A percentile compares a stretch with the other conserved stretches of the same genome.
Evolutionary conservation across 2,329 filamentous ascomycete genomes (phyloP).

Genomic region (Trichoderma sp.): DNA sequence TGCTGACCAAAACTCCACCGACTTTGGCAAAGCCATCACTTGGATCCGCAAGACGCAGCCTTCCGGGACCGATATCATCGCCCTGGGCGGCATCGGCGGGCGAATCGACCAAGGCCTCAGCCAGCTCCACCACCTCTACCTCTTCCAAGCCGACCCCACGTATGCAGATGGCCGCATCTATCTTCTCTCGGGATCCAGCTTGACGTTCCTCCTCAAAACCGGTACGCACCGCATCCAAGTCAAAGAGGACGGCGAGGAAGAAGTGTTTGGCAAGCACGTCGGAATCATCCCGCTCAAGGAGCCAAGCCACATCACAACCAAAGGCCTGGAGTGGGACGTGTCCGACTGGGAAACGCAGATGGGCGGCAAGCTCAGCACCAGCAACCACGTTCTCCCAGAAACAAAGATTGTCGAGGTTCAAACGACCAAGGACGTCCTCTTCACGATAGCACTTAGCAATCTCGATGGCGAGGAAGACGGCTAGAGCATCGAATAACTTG

Average conservation of each 20-base stretch:
- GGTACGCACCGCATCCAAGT: slow-evolving; percentile 70
- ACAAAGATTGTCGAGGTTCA: slow-evolving; percentile 63
- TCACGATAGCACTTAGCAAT: slow-evolving; percentile 67
- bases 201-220: slow-evolving; percentile 77
- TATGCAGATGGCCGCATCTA: slow-evolving; percentile 64
- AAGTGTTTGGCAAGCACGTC: slow-evolving; percentile 72
- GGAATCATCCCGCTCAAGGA: slow-evolving; percentile 84
- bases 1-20: slow-evolving; percentile 82
- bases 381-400: slow-evolving; percentile 69
- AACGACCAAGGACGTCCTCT: slow-evolving; percentile 66
- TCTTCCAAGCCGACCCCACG: slow-evolving; percentile 55
- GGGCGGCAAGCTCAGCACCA: slow-evolving; percentile 74
- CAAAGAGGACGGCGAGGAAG: slow-evolving; percentile 49
- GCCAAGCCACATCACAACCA: slow-evolving; percentile 75
- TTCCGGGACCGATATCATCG: slow-evolving; percentile 64
- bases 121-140: slow-evolving; percentile 81
- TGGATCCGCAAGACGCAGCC: slow-evolving; percentile 52
- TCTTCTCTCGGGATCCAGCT: slow-evolving; percentile 76
- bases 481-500: slow-evolving; percentile 24
- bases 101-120: slow-evolving; percentile 91
- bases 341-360: slow-evolving; percentile 76
- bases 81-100: slow-evolving; percentile 82
- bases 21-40: slow-evolving; percentile 81
- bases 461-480: slow-evolving; percentile 41
- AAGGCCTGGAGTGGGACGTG: slow-evolving; percentile 90